These are phyloP conservation scores for Nannochloropsis oceanica DNA, from an alignment of 108 stramenopile species.

Conservation along the genomic window DNA sequence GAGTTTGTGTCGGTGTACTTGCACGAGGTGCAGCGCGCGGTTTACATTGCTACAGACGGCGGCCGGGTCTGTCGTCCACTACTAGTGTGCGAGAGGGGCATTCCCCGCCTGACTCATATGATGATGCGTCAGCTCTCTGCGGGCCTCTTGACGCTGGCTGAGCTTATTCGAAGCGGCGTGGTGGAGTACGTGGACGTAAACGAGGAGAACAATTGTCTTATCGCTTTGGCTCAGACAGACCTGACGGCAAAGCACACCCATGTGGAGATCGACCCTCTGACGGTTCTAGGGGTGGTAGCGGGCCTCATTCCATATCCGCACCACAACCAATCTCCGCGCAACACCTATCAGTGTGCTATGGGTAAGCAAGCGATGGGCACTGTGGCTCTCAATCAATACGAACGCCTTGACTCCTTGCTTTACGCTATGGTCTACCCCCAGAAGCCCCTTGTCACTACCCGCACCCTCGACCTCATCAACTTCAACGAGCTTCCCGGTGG, in stretches of 20 bases:
- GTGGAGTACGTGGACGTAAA: conserved; percentile 99
- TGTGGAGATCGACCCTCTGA: conserved; percentile 95
- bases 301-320: conserved; percentile 94
- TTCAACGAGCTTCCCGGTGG: conserved; percentile 95
- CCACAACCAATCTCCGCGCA: conserved; percentile 95
- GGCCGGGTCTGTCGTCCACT: conserved; percentile 95
- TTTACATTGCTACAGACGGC: conserved; percentile 92
- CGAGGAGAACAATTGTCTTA: conserved; percentile 94
- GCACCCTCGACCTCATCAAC: conserved; percentile 74
- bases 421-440: conserved; percentile 95
- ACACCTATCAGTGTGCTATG: conserved; percentile 71
- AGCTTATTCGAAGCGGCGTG: conserved; percentile 52
- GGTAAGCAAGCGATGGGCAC: conserved; percentile 97
- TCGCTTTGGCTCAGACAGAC: conserved; percentile 74
- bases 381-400: conserved; percentile 83
- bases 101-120: conserved; percentile 12
- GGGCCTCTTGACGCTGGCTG: conserved; percentile 49
- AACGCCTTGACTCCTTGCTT: conserved; percentile 84
- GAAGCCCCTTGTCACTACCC: conserved; percentile 89
- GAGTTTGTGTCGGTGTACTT: conserved; percentile 94
- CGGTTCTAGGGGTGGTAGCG: conserved; percentile 88
- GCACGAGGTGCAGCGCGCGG: conserved; percentile 75
- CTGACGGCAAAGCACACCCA: conserved; percentile 64
- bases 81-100: conserved; percentile 41
- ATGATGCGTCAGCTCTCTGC: conserved; percentile 42